Evolutionary conservation across 257 asterid genomes (phyloP).

Genomic region (Gardenia jasminoides): DNA sequence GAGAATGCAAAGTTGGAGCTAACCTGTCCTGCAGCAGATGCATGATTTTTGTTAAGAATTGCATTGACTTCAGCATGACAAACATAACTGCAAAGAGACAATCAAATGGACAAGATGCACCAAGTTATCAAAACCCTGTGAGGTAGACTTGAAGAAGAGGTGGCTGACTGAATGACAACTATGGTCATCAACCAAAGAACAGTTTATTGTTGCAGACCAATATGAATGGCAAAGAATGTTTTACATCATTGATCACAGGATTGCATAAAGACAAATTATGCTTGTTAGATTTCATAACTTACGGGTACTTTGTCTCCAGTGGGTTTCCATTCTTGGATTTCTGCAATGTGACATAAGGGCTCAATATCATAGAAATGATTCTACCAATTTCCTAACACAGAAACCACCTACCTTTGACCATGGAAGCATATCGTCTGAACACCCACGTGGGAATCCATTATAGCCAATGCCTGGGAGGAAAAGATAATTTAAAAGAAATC

Average conservation of each 20-base stretch:
- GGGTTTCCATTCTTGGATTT: slow-evolving; percentile 83
- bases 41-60: slow-evolving; percentile 85
- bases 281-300: slow-evolving; percentile 35
- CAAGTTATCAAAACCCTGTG: background rate
- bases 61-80: slow-evolving; percentile 99
- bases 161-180: background rate
- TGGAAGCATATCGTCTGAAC: slow-evolving; percentile 90
- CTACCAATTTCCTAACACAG: slow-evolving; percentile 4
- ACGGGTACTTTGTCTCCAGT: slow-evolving; percentile 93
- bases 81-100: slow-evolving; percentile 57
- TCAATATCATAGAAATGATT: slow-evolving; percentile 12
- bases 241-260: background rate
- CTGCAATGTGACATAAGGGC: slow-evolving; percentile 42
- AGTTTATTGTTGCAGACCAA: background rate
- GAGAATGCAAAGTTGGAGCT: slow-evolving; percentile 21
- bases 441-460: slow-evolving; percentile 97
- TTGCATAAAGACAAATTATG: background rate
- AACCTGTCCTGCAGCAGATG: slow-evolving; percentile 96
- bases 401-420: slow-evolving; percentile 76
- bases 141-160: background rate
- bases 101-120: background rate
- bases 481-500: slow-evolving; percentile 16
- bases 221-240: background rate
- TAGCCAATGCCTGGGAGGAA: slow-evolving; percentile 71
- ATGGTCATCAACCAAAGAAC: background rate